Base-by-base conservation (phyloP, 2,329 filamentous ascomycete species). In the Colletotrichum chrysophilum region DNA sequence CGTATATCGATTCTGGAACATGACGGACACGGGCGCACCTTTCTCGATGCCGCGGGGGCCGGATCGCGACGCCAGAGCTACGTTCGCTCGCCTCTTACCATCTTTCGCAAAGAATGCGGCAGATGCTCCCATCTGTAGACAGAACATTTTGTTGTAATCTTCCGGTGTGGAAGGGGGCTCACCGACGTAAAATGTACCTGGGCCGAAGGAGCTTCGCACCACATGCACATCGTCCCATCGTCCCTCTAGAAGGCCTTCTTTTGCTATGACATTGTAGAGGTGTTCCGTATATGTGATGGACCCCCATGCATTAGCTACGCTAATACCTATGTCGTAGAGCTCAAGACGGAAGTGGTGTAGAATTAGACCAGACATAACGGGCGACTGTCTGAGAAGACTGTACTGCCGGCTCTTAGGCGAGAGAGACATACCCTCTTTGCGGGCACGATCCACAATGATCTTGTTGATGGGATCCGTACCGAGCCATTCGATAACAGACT, bases 121-220 rank as follows among this genome's bases (percentile, higher is more conserved):
- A 43, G 38, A 43, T 43, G 12, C 38, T 3, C 38, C 38, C 38
- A 43, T 43, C 3, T 43, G 38, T 12, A 43, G 38, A 9, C 38
- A 43, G 0, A 43, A 43, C 38, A 12, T 43, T 9, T 43, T 43
- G 38, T n/a, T 6, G 0, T 43, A 43, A 9, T 43, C 38, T 9
- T 43, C 38, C 0, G 38, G 38, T 3, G 1, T 9, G 0, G 38
- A 43, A 1, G 38, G 38, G 38, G 38, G 9, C 6, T 0, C 38
- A 5, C 38, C 38, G 1, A 43, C 38, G 18, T 43, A 43, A 24
- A 24, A 24, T 2, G 21, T 24, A 24, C 21, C 21, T 24, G 21
- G 21, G 21, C 21, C 21, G 21, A 24, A 24, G 21, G 21, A 24
- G 21, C 21, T 24, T 24, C 21, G 21, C 21, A 24, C 21, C 21